Conservation (phyloP, 75 land plant genomes). For the Cryptomeria japonica region DNA sequence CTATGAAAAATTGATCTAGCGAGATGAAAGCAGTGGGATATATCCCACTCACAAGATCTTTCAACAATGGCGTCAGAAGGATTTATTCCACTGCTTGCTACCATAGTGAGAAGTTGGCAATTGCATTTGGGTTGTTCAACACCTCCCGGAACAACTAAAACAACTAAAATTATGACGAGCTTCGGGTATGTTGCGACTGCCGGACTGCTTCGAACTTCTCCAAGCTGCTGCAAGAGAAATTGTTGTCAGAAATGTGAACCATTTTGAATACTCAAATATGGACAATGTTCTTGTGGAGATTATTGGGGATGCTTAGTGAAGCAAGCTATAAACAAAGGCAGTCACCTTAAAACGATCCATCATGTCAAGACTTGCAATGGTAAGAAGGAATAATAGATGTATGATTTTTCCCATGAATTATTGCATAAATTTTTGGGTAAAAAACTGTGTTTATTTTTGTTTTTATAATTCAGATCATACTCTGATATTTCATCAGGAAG, state of each 20-base stretch:
- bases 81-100: background rate
- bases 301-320: background rate
- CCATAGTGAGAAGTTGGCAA: background rate
- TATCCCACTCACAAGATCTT: background rate
- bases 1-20: background rate
- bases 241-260: background rate
- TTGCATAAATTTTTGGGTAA: too few relatives aligned
- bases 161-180: background rate
- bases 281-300: background rate
- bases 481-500: too few relatives aligned
- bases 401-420: too few relatives aligned
- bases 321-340: background rate
- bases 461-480: too few relatives aligned
- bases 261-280: background rate
- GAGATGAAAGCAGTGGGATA: background rate
- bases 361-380: background rate
- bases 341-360: background rate
- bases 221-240: background rate
- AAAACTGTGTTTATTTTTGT: too few relatives aligned
- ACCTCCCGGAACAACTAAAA: background rate
- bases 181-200: background rate
- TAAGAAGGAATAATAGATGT: background rate
- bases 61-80: background rate
- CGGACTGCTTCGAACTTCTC: background rate
- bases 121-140: constrained; percentile 1